Conservation (phyloP, 768 basidiomycete genomes). For the Peribolospora baueri region DNA sequence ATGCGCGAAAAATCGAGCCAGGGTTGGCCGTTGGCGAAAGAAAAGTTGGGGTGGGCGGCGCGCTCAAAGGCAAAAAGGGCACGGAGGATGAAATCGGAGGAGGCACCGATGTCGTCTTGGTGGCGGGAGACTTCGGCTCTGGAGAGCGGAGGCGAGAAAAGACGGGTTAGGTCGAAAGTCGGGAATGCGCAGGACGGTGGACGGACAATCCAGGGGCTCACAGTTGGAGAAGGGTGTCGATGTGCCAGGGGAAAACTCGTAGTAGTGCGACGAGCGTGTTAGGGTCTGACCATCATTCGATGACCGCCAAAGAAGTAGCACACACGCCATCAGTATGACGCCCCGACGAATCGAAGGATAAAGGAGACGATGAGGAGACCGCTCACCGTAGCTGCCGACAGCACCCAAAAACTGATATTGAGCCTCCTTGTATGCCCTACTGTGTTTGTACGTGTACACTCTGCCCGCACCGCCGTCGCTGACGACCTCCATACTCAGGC, state of each 20-base stretch:
- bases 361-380: background rate
- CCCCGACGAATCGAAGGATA: no score
- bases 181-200: no score
- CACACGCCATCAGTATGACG: background rate
- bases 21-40: conserved; percentile 51
- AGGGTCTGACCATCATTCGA: conserved; percentile 11
- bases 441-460: conserved; percentile 78
- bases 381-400: conserved; percentile 56
- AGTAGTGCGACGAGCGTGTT: conserved; percentile 40
- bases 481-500: conserved; percentile 3
- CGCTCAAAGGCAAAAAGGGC: conserved; percentile 83
- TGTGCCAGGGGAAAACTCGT: conserved; percentile 66
- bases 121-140: conserved; percentile 50
- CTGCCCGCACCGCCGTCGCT: conserved; percentile 30
- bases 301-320: background rate
- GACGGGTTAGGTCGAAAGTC: no score
- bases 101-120: conserved; percentile 42
- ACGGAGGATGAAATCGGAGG: conserved; percentile 54
- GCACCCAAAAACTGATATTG: conserved; percentile 57
- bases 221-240: conserved; percentile 67
- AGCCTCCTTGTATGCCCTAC: conserved; percentile 54
- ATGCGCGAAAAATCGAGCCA: conserved; percentile 72
- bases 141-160: no score
- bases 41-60: conserved; percentile 64
- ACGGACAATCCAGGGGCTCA: conserved; percentile 8